Evolutionary conservation across 2,329 filamentous ascomycete genomes (phyloP), one percentile per base, ranked within the genome.

Genomic region (Fusarium cicatricum): DNA sequence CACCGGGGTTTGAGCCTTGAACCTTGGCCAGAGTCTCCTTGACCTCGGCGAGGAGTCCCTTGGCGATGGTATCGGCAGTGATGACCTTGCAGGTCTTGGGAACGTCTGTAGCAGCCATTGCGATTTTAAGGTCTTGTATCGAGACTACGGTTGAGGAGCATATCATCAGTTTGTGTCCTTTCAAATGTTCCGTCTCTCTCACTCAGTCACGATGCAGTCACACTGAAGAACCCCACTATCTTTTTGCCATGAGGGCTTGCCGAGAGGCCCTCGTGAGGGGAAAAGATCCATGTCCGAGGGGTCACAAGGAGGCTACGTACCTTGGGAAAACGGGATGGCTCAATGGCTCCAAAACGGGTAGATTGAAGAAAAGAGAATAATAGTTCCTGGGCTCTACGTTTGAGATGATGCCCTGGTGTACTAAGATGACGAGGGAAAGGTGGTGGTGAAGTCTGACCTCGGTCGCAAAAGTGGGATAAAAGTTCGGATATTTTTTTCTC

Each of bases 51-150:
- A 96, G 83, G 45, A 97, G 82, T 50, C 82, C 83, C 78, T 92
- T 95, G 65, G 93, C 92, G 70, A 99, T 92, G 67, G 88, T 90
- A 67, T 90, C 90, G 55, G 94, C 91, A 67, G 96, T 85, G 70
- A 98, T 85, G 74, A 97, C 92, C 84, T 97, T 97, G 86, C 95
- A 98, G 71, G 90, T 86, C 76, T 86, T 86, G 67, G 81, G 83
- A 17, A 79, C 75, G n/a, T 66, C 68, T 52, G 67, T 62, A 7
- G 70, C 62, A 43, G 71, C 70, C 71, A 73, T 74, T 51, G 63
- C 46, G 48, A 26, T 26, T 10, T 26, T 8, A 26, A 10, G 23
- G 9, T 26, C 23, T 26, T 26, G 23, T 47, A 40, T 21, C 43
- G 39, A 59, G 36, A 45, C 39, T 46, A 44, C 45, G 46, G 38